These are phyloP conservation scores for Salix dunnii DNA, from an alignment of 345 rosid genomes.

Conservation along the genomic window DNA sequence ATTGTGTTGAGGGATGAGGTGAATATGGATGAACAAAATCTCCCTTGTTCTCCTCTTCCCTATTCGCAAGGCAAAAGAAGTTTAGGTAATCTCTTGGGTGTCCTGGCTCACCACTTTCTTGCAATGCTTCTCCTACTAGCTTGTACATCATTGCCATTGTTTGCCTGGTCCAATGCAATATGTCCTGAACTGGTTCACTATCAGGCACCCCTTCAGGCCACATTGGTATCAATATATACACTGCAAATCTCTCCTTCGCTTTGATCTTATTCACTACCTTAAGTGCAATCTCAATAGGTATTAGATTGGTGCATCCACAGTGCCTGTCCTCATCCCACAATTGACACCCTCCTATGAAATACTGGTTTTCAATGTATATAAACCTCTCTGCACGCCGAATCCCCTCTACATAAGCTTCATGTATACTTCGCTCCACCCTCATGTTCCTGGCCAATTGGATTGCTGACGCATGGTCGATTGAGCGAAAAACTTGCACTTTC, in stretches of 20 bases:
- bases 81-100: conserved; percentile 81
- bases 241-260: conserved; percentile 63
- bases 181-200: conserved; percentile 77
- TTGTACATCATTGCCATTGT: conserved; percentile 82
- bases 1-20: conserved; percentile 54
- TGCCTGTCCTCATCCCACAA: conserved; percentile 62
- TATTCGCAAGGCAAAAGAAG: conserved; percentile 86
- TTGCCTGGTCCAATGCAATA: conserved; percentile 86
- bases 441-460: conserved; percentile 46
- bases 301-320: conserved; percentile 72
- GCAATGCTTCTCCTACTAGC: conserved; percentile 62
- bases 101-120: conserved; percentile 39
- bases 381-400: conserved; percentile 73
- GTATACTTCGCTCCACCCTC: conserved; percentile 61
- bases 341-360: conserved; percentile 78
- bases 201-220: conserved; percentile 93
- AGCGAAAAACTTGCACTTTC: conserved; percentile 78
- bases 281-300: conserved; percentile 77
- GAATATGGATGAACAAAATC: conserved; percentile 54
- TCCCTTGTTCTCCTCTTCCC: conserved; percentile 55
- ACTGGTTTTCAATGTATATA: conserved; percentile 87
- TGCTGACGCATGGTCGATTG: conserved; percentile 63
- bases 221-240: conserved; percentile 83
- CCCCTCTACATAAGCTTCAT: conserved; percentile 69
- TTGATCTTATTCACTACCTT: conserved; percentile 60